These are phyloP conservation scores for Lepidium aucheri DNA, from an alignment of 345 rosid species.

Conservation along the genomic window DNA sequence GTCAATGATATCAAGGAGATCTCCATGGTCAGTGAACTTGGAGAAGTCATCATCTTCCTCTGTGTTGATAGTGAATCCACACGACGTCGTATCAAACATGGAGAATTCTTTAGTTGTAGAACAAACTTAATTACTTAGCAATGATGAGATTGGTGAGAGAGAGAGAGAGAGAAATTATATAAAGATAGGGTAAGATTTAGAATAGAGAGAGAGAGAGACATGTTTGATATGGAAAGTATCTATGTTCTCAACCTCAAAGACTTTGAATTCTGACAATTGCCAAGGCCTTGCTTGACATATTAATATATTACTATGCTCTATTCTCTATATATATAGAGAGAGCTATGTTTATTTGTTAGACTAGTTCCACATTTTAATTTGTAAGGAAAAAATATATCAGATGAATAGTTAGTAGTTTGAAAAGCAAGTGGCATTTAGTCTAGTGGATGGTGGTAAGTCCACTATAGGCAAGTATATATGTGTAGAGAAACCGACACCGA, in stretches of 20 bases:
- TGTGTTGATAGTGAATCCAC: conserved; percentile 19
- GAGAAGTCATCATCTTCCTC: conserved; percentile 43
- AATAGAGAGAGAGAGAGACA: conserved; percentile 8
- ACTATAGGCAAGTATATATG: too few relatives aligned
- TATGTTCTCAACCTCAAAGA: neutral
- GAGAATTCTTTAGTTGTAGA: conserved; percentile 15
- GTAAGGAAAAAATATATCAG: too few relatives aligned
- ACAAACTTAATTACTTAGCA: neutral
- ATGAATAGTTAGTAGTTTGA: too few relatives aligned
- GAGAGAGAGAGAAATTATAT: neutral
- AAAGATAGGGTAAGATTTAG: neutral
- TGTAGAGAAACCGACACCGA: too few relatives aligned
- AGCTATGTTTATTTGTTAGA: too few relatives aligned
- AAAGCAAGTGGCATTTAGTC: too few relatives aligned
- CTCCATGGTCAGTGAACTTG: conserved; percentile 43
- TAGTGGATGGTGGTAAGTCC: too few relatives aligned
- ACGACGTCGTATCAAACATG: conserved; percentile 47
- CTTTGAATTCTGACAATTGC: neutral
- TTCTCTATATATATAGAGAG: neutral
- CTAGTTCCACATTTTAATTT: too few relatives aligned
- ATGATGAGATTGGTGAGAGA: neutral
- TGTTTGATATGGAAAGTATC: conserved; percentile 8
- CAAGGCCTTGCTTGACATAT: neutral
- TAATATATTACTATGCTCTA: neutral
- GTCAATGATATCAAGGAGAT: conserved; percentile 64